Evolutionary conservation across 768 basidiomycete species (phyloP), one percentile per base, ranked within the genome.

Genomic region (Leucocoprinus birnbaumii): DNA sequence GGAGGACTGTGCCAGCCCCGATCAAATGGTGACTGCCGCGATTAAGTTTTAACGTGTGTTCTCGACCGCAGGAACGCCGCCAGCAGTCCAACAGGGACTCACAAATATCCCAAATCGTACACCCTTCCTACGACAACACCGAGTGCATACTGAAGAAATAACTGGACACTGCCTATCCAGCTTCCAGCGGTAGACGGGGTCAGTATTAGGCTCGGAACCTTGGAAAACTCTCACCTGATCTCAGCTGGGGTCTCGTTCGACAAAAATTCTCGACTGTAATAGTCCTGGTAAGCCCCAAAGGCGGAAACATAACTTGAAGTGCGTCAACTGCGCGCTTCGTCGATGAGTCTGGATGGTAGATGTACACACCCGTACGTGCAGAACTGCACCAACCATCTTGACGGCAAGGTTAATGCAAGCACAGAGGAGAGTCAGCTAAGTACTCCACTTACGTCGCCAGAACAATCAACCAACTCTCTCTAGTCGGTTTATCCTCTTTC

Each of bases 61-160:
- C 46, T 51, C 42, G 18, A 42, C 59, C 58, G 22, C 35, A 24
- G 48, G 16, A 42, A 61, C 21, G 49, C 57, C 49, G 49, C 51
- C 34, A 43, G 45, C 27, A 16, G 8, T 52, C 37, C 19, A n/a
- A n/a, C n/a, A n/a, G n/a, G 52, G 58, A 62, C 69, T 62, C 55
- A 74, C 71, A 80, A 81, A 58, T 79, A 79, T 27, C 80, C 79
- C 8, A 67, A 65, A 57, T 82, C 79, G 52, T 78, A 78, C 4
- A 73, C 68, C 7, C 67, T 65, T 4, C 78, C 80, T 6, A 72
- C 70, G 4, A 76, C 24, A 4, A 75, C 58, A 9, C 76, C 76
- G 1, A 72, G 66, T 1, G 70, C 68, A 56, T 78, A 74, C 34
- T 76, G 68, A 45, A 81, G 65, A 37, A 78, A 79, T 9, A 79